Evolutionary conservation across 106 monocot genomes (phyloP).

Genomic region (Platanthera zijinensis): DNA sequence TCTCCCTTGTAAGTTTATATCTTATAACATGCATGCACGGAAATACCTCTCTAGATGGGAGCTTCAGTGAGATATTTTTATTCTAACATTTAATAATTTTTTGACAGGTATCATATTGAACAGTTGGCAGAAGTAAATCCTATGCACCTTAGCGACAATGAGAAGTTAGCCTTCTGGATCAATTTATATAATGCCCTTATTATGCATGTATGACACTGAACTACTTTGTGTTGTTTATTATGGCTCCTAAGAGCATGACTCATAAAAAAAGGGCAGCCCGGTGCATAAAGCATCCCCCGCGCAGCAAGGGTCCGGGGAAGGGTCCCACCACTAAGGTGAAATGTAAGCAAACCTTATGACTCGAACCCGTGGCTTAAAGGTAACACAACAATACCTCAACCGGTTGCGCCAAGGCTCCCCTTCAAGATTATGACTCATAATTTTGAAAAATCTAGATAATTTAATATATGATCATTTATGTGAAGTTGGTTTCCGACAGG

Average conservation of each 20-base stretch:
- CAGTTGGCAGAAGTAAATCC: conserved; percentile 80
- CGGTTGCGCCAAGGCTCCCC: no score
- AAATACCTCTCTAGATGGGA: no score
- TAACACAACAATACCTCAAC: no score
- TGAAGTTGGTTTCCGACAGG: conserved; percentile 31
- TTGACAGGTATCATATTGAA: conserved; percentile 57
- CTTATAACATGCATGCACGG: no score
- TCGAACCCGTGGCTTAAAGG: no score
- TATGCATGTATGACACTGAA: conserved; percentile 62
- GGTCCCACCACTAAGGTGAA: no score
- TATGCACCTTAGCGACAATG: conserved; percentile 45
- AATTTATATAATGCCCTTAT: conserved; percentile 91
- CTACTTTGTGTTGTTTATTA: not conserved
- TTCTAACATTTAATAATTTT: not conserved
- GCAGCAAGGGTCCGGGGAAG: no score
- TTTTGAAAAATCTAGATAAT: not conserved
- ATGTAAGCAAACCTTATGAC: no score
- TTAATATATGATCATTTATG: not conserved
- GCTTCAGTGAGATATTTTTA: not conserved
- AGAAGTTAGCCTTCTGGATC: conserved; percentile 87
- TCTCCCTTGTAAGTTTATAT: no score
- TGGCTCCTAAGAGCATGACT: not conserved
- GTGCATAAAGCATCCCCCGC: no score
- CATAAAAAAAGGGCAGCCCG: not conserved
- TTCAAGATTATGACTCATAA: not conserved